Base-by-base conservation (phyloP, 2,329 filamentous ascomycete species). In the Colletotrichum sansevieriae region DNA sequence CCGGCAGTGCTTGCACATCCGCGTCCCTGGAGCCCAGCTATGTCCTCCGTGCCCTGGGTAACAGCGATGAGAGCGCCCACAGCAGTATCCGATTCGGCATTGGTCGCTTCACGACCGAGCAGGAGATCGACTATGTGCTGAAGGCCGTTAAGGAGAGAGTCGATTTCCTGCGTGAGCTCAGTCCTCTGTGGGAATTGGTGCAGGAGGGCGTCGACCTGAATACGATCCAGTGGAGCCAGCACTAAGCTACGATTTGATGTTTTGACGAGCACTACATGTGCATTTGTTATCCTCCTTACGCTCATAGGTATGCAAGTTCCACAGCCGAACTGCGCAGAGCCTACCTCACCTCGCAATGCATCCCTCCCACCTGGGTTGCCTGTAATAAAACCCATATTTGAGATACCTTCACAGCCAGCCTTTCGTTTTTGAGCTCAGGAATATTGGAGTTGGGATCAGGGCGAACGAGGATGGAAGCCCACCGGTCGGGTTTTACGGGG, bases 81-180 rank as follows among this genome's bases (percentile, higher is more conserved):
- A 97, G 94, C 82, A 97, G 94, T 84, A 99, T 99, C 75, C 90
- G 96, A 65, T 99, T 99, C 74, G 96, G 96, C 55, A 98, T 99
- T 76, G 96, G 96, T 35, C 91, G 96, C 8, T 99, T 98, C 82
- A 99, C 96, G 3, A 97, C 96, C 0, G 94, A 98, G 76, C 87
- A 85, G 33, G 96, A 99, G 84, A 97, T 99, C 71, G 95, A 99
- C 79, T 99, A 99, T 76, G 96, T 99, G 11, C 85, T 99, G 66
- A 96, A 97, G 83, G 95, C 96, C 0, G 96, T 99, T 1, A 88
- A 88, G 79, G 93, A 97, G 78, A 89, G 96, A 60, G 96, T 99
- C 49, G 92, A 90, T 15, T 98, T 98, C 85, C 84, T 99, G 75
- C 90, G 96, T 75, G 96, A 99, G 83, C 85, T 99, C 73, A 98